Percentiles rank a stretch among this genome's conserved stretches.
phyloP scores from a whole-genome alignment of 2,329 filamentous ascomycete genomes.

The Sclerotinia minor region DNA sequence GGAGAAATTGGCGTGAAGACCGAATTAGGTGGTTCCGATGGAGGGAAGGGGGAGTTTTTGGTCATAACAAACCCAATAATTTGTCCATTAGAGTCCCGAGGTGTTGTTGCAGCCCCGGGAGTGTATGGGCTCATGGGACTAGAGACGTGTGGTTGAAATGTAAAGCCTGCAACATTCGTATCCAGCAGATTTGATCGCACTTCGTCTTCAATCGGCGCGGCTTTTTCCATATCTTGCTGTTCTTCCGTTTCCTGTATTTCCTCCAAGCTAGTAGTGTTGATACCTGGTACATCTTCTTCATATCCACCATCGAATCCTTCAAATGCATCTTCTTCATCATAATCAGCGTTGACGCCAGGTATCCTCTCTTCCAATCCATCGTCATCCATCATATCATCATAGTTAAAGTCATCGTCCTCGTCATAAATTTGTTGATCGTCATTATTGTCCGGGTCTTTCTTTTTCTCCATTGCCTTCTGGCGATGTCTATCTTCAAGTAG shows the following conservation, averaged over 20 bases:
- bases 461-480: constrained; percentile 63
- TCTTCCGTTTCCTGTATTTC: constrained; percentile 45
- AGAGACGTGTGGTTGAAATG: constrained; percentile 47
- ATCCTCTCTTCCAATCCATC: constrained; percentile 63
- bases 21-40: constrained; percentile 10
- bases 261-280: constrained; percentile 33
- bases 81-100: constrained; percentile 55
- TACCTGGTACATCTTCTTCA: constrained; percentile 29
- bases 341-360: constrained; percentile 55
- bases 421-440: constrained; percentile 43
- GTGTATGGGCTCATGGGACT: constrained; percentile 55
- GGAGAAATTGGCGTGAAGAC: constrained; percentile 30
- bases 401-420: constrained; percentile 61
- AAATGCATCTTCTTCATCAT: constrained; percentile 35
- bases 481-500: constrained; percentile 72
- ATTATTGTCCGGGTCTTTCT: constrained; percentile 45
- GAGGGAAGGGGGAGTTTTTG: constrained; percentile 37
- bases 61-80: constrained; percentile 56
- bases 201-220: constrained; percentile 18
- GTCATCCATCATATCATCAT: constrained; percentile 56
- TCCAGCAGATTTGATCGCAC: constrained; percentile 24
- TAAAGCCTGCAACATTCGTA: constrained; percentile 36
- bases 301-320: constrained; percentile 29
- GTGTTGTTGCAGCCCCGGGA: constrained; percentile 51
- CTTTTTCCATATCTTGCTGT: constrained; percentile 15